These are phyloP conservation scores for Cercospora zeae-maydis DNA, from an alignment of 2,329 filamentous ascomycete genomes.

Conservation along the genomic window DNA sequence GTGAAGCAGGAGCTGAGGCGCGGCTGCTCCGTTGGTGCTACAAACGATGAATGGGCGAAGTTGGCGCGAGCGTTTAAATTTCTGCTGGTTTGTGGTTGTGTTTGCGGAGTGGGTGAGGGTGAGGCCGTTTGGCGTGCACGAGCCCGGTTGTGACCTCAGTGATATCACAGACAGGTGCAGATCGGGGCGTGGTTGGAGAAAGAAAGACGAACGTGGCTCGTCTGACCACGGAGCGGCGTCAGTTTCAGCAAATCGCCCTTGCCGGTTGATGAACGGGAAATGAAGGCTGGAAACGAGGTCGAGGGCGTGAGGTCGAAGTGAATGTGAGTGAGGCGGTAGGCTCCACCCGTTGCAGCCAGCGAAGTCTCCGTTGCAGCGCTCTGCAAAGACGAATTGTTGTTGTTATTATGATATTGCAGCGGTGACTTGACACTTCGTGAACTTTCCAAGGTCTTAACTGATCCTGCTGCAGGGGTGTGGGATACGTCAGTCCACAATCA, in stretches of 20 bases:
- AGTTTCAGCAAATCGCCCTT: neutral
- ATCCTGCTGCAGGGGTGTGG: neutral
- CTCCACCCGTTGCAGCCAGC: neutral
- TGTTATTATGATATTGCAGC: neutral
- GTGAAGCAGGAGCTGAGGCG: slow-evolving; percentile 9
- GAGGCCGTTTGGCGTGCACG: neutral
- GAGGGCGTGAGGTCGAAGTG: too few relatives aligned
- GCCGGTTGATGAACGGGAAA: neutral
- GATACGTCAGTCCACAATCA: slow-evolving; percentile 1
- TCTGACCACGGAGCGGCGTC: neutral
- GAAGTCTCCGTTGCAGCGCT: neutral
- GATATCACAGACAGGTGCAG: neutral
- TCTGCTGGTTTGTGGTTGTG: neutral
- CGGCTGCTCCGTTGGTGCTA: slow-evolving; percentile 2
- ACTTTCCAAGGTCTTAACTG: neutral
- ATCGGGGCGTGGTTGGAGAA: neutral
- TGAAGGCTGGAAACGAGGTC: too few relatives aligned
- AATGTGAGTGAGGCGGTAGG: too few relatives aligned
- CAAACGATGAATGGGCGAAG: slow-evolving; percentile 6
- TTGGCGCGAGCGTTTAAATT: too few relatives aligned
- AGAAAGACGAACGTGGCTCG: neutral
- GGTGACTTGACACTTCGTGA: neutral
- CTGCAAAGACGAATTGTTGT: neutral
- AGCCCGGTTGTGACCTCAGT: neutral
- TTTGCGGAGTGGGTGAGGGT: neutral